Evolutionary conservation across 1,284 basidiomycete species (phyloP).

Genomic region (Ganoderma leucocontextum): DNA sequence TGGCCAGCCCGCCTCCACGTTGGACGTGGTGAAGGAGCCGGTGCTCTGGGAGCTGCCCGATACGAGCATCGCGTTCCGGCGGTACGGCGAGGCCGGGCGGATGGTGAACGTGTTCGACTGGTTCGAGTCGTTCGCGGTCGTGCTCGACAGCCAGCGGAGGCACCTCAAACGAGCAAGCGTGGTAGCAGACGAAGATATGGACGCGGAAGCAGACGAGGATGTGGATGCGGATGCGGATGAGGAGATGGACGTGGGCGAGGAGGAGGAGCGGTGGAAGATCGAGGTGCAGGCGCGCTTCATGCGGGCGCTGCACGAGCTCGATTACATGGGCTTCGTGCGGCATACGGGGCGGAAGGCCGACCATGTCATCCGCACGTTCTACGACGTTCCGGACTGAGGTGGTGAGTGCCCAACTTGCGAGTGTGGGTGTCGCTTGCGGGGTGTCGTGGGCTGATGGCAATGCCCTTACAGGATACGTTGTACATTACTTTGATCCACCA

Average conservation of each 20-base stretch:
- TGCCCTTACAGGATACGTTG: not conserved
- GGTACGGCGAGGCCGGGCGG: constrained; percentile 78
- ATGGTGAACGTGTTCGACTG: constrained; percentile 86
- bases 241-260: constrained; percentile 47
- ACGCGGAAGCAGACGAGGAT: constrained; percentile 22
- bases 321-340: constrained; percentile 80
- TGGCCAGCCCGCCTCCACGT: not conserved
- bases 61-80: constrained; percentile 74
- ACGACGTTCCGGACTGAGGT: constrained; percentile 57
- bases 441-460: not conserved
- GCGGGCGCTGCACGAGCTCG: constrained; percentile 78
- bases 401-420: not conserved
- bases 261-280: constrained; percentile 61
- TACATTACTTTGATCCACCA: not conserved
- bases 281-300: constrained; percentile 81
- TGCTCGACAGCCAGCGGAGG: constrained; percentile 63
- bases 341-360: constrained; percentile 80
- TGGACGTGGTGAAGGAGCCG: constrained; percentile 23
- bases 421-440: not conserved
- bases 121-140: constrained; percentile 75
- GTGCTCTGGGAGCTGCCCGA: constrained; percentile 67
- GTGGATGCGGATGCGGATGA: constrained; percentile 30
- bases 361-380: constrained; percentile 74
- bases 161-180: constrained; percentile 26
- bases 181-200: not conserved